Conservation (phyloP, 495 filamentous ascomycete species). For the Talaromyces thailandensis region DNA sequence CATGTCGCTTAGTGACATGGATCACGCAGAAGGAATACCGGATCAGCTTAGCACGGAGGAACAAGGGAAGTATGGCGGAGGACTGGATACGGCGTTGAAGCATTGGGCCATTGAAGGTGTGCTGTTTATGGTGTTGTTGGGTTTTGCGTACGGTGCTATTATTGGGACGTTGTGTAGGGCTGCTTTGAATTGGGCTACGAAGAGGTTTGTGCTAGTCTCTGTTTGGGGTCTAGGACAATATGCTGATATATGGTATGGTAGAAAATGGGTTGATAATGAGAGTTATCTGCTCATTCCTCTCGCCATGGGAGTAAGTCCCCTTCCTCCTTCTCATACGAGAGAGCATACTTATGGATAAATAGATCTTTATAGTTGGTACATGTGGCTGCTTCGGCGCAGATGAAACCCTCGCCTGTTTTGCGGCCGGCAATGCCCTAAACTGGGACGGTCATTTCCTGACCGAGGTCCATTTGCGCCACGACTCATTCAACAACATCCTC, state of each 20-base stretch:
- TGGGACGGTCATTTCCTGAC: constrained; percentile 28
- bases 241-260: constrained; percentile 4
- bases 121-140: constrained; percentile 32
- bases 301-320: constrained; percentile 20
- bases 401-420: constrained; percentile 32
- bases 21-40: constrained; percentile 13
- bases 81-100: constrained; percentile 21
- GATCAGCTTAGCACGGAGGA: constrained; percentile 23
- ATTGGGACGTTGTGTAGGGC: constrained; percentile 25
- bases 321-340: neutral
- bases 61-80: constrained; percentile 25
- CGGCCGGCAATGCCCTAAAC: constrained; percentile 28
- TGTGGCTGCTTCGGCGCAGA: constrained; percentile 33
- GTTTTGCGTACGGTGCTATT: constrained; percentile 23
- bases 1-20: constrained; percentile 13
- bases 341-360: neutral
- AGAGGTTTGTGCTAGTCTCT: constrained; percentile 9
- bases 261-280: constrained; percentile 29
- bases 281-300: constrained; percentile 23
- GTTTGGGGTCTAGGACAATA: neutral
- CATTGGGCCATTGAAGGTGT: constrained; percentile 33
- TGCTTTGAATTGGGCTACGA: constrained; percentile 18
- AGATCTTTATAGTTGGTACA: constrained; percentile 29
- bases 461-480: constrained; percentile 25
- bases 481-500: constrained; percentile 28